phyloP scores from a whole-genome alignment of 2,329 filamentous ascomycete genomes.

The Colletotrichum sp. region DNA sequence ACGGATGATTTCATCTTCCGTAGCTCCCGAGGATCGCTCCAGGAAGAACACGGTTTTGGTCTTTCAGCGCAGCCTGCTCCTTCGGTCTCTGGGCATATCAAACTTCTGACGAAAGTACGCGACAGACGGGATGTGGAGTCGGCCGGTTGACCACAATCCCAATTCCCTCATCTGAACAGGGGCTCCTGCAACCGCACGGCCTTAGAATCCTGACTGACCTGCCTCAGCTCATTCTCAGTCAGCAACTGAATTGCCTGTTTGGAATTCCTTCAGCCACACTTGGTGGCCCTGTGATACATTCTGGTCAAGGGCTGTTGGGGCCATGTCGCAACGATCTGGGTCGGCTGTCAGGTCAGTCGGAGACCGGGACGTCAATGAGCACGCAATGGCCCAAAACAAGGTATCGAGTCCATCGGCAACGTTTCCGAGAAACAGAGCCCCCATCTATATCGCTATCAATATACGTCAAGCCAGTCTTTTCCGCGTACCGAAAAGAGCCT shows the following conservation, averaged over 20 bases:
- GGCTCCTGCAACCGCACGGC: neutral
- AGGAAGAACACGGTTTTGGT: neutral
- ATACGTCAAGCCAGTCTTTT: neutral
- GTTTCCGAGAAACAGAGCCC: neutral
- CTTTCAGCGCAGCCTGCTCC: neutral
- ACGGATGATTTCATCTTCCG: neutral
- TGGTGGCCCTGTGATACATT: neutral
- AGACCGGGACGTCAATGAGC: neutral
- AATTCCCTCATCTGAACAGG: neutral
- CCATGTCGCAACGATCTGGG: neutral
- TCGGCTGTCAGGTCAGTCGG: neutral
- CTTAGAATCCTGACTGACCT: neutral
- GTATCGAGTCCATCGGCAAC: neutral
- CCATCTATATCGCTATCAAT: neutral
- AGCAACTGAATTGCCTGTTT: neutral
- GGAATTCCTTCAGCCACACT: neutral
- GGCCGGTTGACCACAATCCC: neutral
- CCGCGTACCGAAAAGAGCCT: neutral
- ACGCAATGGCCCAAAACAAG: neutral
- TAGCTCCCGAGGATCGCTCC: neutral
- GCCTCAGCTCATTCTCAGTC: neutral
- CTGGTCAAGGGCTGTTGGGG: neutral
- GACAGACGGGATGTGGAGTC: neutral
- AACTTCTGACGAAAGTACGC: neutral
- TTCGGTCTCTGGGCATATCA: neutral